Evolutionary conservation across 805 yeast genomes (phyloP), one percentile per base, ranked within the genome.

Genomic region (Ogataea neopini): DNA sequence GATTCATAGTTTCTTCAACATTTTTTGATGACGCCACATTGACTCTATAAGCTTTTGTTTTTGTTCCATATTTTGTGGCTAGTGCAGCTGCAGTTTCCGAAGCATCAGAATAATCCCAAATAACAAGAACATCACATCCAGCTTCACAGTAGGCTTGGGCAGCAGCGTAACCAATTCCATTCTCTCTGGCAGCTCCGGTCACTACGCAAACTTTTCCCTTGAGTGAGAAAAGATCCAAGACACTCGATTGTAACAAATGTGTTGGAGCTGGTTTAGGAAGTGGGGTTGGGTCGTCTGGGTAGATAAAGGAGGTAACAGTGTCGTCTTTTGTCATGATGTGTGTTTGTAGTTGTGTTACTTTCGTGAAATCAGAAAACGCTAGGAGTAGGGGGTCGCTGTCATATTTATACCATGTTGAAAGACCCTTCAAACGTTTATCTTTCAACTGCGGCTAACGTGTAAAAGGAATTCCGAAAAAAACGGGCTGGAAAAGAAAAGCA

Each of bases 71-170:
- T 60, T 54, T 63, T 56, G 43, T 33, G 4, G 53, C 44, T n/a
- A 62, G 46, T 9, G 28, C 36, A 22, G 48, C 53, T 29, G 54
- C 51, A 13, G 61, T 51, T 33, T 52, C 57, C 3, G 57, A 42
- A 35, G 61, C 54, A 50, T 58, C 67, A 36, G 44, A 44, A 52
- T 53, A 67, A 54, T 59, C 69, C 68, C 73, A 69, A 40, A 72
- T 59, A 40, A 88, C 88, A 28, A 89, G 79, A 36, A 46, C 63
- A 52, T 85, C 85, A 8, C 95, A 96, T 43, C 96, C 96, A 3
- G 92, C 92, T 69, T 87, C 92, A 42, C 90, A 86, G 59, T 74
- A 87, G 2, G 89, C 91, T 64, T 81, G 86, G 37, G 95, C 95
- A 29, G 86, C 86, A 4, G 87, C 88, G 57, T 67, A 78, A 13